These are phyloP conservation scores for Coemansia sp. DNA, from an alignment of 192 early-diverging fungal species.

Conservation along the genomic window DNA sequence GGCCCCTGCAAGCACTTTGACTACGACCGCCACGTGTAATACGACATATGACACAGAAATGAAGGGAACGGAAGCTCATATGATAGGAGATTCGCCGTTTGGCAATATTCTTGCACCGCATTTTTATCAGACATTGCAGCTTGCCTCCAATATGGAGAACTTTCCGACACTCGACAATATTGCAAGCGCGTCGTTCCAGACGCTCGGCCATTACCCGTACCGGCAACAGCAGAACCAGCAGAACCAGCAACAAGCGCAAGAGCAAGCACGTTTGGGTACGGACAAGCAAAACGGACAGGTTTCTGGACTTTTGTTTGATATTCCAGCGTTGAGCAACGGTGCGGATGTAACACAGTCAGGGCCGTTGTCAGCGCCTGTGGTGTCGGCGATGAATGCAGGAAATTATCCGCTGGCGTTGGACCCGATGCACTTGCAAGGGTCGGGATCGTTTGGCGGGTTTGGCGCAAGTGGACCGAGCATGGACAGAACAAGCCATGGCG, in stretches of 20 bases:
- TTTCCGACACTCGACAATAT: slow-evolving; percentile 39
- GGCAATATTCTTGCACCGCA: slow-evolving; percentile 31
- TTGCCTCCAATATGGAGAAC: slow-evolving; percentile 44
- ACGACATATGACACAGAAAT: slow-evolving; percentile 10
- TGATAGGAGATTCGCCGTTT: slow-evolving; percentile 10
- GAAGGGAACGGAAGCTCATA: slow-evolving; percentile 30
- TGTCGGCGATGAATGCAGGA: background rate
- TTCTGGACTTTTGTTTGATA: slow-evolving; percentile 29
- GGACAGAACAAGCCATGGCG: background rate
- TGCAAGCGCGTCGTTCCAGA: slow-evolving; percentile 13
- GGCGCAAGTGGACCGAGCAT: background rate
- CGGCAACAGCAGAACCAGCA: slow-evolving; percentile 17
- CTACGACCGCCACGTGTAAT: slow-evolving; percentile 22
- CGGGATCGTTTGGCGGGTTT: slow-evolving; percentile 11
- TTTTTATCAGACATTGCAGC: slow-evolving; percentile 24
- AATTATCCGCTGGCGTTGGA: slow-evolving; percentile 18
- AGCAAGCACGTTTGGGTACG: background rate
- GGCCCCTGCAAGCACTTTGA: slow-evolving; percentile 42
- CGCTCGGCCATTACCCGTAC: slow-evolving; percentile 14
- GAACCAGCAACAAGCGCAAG: slow-evolving; percentile 5
- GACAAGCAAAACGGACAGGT: slow-evolving; percentile 16
- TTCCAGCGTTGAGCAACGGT: slow-evolving; percentile 16
- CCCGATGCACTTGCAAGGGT: background rate
- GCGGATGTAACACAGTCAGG: slow-evolving; percentile 8
- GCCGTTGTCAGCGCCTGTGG: slow-evolving; percentile 1